Evolutionary conservation across 2,329 filamentous ascomycete species (phyloP).

Genomic region (Elsinoe necatrix): DNA sequence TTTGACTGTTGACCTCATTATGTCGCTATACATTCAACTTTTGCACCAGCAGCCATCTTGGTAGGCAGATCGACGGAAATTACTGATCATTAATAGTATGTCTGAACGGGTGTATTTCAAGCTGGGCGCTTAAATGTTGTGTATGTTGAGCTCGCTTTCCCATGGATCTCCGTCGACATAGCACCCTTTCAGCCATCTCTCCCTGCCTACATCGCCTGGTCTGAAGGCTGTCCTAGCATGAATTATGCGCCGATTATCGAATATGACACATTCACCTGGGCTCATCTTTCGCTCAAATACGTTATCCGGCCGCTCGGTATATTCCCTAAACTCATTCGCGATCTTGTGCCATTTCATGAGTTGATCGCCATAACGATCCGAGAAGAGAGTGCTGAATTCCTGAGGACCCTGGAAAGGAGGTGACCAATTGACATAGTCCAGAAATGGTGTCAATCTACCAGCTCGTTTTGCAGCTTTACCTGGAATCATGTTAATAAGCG

Average conservation of each 20-base stretch:
- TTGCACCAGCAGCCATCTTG: no score
- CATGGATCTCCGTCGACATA: slow-evolving; percentile 67
- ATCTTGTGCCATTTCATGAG: slow-evolving; percentile 41
- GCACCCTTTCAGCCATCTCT: slow-evolving; percentile 75
- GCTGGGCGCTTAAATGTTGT: slow-evolving; percentile 12
- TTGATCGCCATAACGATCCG: background rate
- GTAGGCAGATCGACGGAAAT: no score
- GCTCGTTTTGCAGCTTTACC: background rate
- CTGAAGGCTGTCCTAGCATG: slow-evolving; percentile 77
- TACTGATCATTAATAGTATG: no score
- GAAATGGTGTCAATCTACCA: slow-evolving; percentile 19
- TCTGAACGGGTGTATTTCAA: no score
- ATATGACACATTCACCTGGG: slow-evolving; percentile 84
- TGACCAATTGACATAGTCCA: slow-evolving; percentile 29
- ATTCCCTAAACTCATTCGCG: slow-evolving; percentile 47
- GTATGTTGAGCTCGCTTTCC: slow-evolving; percentile 27
- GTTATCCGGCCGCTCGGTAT: slow-evolving; percentile 50
- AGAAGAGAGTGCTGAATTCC: background rate
- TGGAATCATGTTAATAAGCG: slow-evolving; percentile 22
- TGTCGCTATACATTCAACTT: no score
- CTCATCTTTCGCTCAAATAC: slow-evolving; percentile 64
- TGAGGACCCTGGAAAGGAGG: slow-evolving; percentile 33
- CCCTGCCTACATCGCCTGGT: slow-evolving; percentile 47
- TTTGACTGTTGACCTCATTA: background rate
- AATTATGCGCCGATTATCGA: slow-evolving; percentile 77